Percentiles rank a stretch among this genome's conserved stretches.
Evolutionary conservation across 2,329 filamentous ascomycete genomes (phyloP).

Genomic region (Arthrinium phaeospermum): DNA sequence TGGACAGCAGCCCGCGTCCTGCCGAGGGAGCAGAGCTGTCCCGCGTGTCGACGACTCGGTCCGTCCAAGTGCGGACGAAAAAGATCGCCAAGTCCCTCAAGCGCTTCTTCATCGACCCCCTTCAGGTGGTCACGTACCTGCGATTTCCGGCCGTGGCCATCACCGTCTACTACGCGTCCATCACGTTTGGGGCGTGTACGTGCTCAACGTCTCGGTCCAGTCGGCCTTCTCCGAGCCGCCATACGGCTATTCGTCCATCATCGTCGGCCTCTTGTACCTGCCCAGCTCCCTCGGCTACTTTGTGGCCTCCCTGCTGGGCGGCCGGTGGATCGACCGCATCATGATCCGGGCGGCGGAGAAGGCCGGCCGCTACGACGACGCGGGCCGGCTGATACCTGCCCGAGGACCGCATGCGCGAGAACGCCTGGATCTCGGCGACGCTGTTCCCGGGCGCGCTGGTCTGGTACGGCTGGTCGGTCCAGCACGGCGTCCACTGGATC

Average conservation of each 20-base stretch:
- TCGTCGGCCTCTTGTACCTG: constrained; percentile 79
- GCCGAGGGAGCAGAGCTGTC: constrained; percentile 35
- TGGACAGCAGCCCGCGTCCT: constrained; percentile 17
- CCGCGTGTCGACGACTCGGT: constrained; percentile 66
- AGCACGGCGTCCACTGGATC: constrained; percentile 69
- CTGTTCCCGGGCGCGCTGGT: constrained; percentile 74
- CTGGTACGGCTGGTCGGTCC: constrained; percentile 77
- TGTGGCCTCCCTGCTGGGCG: constrained; percentile 70
- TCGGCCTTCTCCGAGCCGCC: constrained; percentile 69
- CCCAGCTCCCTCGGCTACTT: constrained; percentile 78
- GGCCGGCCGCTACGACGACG: constrained; percentile 70
- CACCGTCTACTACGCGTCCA: constrained; percentile 74
- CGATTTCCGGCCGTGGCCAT: constrained; percentile 76
- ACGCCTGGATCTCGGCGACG: constrained; percentile 76
- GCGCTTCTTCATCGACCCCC: constrained; percentile 72
- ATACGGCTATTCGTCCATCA: constrained; percentile 71
- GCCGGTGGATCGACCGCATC: constrained; percentile 79
- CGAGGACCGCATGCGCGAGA: constrained; percentile 83
- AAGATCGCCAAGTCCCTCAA: constrained; percentile 59
- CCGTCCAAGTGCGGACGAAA: constrained; percentile 62
- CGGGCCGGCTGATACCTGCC: constrained; percentile 71
- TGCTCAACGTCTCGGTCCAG: constrained; percentile 80
- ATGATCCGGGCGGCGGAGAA: constrained; percentile 78
- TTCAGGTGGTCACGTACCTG: constrained; percentile 73
- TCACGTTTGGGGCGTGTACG: constrained; percentile 78